Percentiles rank a stretch among this genome's conserved stretches.
These are phyloP conservation scores for Ceratocystis papillata DNA, from an alignment of 2,329 filamentous ascomycete species.

Conservation along the genomic window DNA sequence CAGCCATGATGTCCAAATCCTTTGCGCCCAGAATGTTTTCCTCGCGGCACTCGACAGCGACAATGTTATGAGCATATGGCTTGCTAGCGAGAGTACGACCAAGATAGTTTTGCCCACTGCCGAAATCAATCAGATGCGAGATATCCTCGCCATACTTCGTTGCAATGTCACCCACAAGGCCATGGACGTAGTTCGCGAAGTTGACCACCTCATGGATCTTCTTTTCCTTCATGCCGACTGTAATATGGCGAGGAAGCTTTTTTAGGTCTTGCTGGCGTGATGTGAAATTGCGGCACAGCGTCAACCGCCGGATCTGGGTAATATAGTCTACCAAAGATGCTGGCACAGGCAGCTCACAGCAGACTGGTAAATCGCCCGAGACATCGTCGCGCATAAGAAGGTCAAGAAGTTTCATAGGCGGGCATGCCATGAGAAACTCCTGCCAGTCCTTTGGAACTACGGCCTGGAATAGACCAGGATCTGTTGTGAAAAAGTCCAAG, in stretches of 20 bases:
- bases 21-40: conserved; percentile 79
- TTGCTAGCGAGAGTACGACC: conserved; percentile 74
- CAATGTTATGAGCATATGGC: conserved; percentile 75
- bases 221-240: conserved; percentile 89
- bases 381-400: conserved; percentile 71
- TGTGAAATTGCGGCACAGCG: conserved; percentile 52
- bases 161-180: conserved; percentile 48
- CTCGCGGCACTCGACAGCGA: conserved; percentile 80
- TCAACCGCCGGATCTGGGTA: conserved; percentile 55
- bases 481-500: conserved; percentile 83
- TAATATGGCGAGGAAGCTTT: conserved; percentile 57
- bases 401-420: conserved; percentile 67
- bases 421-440: conserved; percentile 57
- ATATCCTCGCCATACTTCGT: conserved; percentile 47
- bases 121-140: conserved; percentile 88
- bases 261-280: conserved; percentile 38
- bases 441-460: conserved; percentile 75
- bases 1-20: conserved; percentile 72
- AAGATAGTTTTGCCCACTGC: conserved; percentile 92
- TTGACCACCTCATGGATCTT: conserved; percentile 89
- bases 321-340: conserved; percentile 61
- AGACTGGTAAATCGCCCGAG: conserved; percentile 28
- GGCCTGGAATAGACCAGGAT: conserved; percentile 69
- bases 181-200: conserved; percentile 74
- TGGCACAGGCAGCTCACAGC: conserved; percentile 34